Base-by-base conservation (phyloP, 306 rosid genomes). In the Lathyrus tuberosus region DNA sequence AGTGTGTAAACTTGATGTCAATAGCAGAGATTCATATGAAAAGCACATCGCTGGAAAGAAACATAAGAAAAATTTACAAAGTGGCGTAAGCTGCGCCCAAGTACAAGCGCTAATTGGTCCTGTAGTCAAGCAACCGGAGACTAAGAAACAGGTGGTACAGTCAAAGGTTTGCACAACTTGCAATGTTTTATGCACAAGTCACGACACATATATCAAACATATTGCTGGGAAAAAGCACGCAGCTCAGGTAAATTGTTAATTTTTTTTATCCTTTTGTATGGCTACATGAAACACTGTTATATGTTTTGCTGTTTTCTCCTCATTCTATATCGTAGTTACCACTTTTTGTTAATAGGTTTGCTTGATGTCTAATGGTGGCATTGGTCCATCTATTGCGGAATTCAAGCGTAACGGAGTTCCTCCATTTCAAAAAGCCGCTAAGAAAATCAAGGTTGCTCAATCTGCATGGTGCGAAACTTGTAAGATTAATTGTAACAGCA, bases 391-490 rank as follows among this genome's bases (percentile, higher is more conserved):
- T 66, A 54, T 75, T 78, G 83, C 86, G 13, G 84, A 78, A 28
- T 76, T 79, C 26, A 72, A 81, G 75, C 62, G 84, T 51, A 81
- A 60, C 10, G 75, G 68, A 22, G 22, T 65, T 43, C 76, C 83
- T 64, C 76, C 68, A 35, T 65, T 51, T 73, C 76, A 72, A 57
- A 89, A 76, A 72, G 62, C 35, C 37, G 77, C 83, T 8, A 79
- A 82, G 71, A 84, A 73, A 75, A 30, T 51, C 66, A 83, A 82
- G 82, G 43, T 83, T 64, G 69, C 70, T 69, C 91, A 86, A 59
- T 70, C 81, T 49, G 83, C 71, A 28, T 78, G 87, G 88, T 90
- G 95, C 72, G 92, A 81, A 44, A 82, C 80, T 47, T 88, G 97
- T 80, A 81, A 83, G 78, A 70, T 86, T 70, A 67, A 41, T 48